A percentile compares a stretch with the other conserved stretches of the same genome.
Evolutionary conservation across 1,284 basidiomycete species (phyloP).

Genomic region (Ustilago tritici): DNA sequence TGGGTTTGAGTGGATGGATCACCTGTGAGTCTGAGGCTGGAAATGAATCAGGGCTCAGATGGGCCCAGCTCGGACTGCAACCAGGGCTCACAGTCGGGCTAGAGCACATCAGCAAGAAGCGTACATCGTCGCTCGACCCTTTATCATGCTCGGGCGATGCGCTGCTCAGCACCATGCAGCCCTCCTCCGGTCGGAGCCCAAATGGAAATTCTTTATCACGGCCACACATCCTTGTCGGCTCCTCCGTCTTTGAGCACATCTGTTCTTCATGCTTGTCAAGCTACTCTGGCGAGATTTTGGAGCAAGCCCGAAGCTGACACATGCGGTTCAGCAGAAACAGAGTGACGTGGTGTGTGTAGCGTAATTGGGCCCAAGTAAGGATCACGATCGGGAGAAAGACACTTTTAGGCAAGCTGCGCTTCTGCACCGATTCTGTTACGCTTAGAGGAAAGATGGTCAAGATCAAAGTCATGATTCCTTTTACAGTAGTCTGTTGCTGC

Average conservation of each 20-base stretch:
- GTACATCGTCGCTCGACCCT: too few species aligned
- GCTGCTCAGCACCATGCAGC: not conserved
- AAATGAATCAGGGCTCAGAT: too few species aligned
- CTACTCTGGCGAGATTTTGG: not conserved
- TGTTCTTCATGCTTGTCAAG: not conserved
- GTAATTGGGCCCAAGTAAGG: not conserved
- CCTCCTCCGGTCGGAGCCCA: not conserved
- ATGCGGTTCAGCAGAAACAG: not conserved
- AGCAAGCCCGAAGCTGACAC: not conserved
- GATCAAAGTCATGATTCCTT: too few species aligned
- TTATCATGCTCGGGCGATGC: not conserved
- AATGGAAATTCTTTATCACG: not conserved
- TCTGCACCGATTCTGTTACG: not conserved
- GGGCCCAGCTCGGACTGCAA: too few species aligned
- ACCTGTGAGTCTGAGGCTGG: too few species aligned
- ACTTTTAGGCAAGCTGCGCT: not conserved
- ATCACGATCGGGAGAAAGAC: not conserved
- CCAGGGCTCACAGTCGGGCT: too few species aligned
- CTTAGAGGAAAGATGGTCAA: too few species aligned
- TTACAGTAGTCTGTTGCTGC: too few species aligned
- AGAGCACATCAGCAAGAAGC: too few species aligned
- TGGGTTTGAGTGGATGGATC: not conserved
- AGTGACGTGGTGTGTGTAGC: not conserved
- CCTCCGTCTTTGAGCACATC: not conserved
- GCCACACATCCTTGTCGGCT: slow-evolving; percentile 4